phyloP scores from a whole-genome alignment of 2,329 filamentous ascomycete genomes.

The Chrysoporthe austroafricana region DNA sequence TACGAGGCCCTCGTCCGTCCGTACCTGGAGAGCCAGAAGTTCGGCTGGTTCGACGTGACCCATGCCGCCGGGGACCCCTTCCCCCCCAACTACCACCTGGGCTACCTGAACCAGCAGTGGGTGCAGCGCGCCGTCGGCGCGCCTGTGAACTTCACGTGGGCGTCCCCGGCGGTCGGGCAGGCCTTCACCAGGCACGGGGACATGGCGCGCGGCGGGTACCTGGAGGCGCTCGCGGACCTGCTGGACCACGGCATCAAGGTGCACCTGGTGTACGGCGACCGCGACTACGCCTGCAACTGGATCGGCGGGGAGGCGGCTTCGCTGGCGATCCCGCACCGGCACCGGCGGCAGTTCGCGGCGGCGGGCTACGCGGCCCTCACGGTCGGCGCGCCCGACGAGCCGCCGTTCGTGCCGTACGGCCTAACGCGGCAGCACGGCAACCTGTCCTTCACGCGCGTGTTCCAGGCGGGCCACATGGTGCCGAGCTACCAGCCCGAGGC shows the following conservation, averaged over 20 bases:
- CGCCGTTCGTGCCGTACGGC: slow-evolving; percentile 48
- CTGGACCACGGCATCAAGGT: slow-evolving; percentile 60
- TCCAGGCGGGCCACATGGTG: slow-evolving; percentile 58
- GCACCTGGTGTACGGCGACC: slow-evolving; percentile 58
- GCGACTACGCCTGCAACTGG: slow-evolving; percentile 58
- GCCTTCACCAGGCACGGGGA: slow-evolving; percentile 45
- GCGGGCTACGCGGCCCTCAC: slow-evolving; percentile 69
- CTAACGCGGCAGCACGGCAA: slow-evolving; percentile 70
- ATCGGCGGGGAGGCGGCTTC: slow-evolving; percentile 53
- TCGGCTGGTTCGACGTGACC: slow-evolving; percentile 62
- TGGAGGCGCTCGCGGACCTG: slow-evolving; percentile 52
- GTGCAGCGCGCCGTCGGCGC: slow-evolving; percentile 62
- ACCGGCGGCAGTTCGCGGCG: slow-evolving; percentile 61
- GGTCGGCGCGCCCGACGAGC: slow-evolving; percentile 53
- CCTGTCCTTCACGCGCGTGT: slow-evolving; percentile 60
- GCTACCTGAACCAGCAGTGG: slow-evolving; percentile 59
- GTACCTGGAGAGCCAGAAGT: slow-evolving; percentile 3
- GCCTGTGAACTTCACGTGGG: slow-evolving; percentile 59
- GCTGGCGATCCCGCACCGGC: slow-evolving; percentile 58
- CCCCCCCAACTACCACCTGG: slow-evolving; percentile 54
- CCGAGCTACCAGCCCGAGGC: slow-evolving; percentile 53
- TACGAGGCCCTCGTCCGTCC: neutral
- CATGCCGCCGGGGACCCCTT: slow-evolving; percentile 55
- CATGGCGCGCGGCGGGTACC: slow-evolving; percentile 36
- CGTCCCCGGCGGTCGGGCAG: slow-evolving; percentile 42